Conservation (phyloP, 768 basidiomycete species). For the Leccinum uliginosum region DNA sequence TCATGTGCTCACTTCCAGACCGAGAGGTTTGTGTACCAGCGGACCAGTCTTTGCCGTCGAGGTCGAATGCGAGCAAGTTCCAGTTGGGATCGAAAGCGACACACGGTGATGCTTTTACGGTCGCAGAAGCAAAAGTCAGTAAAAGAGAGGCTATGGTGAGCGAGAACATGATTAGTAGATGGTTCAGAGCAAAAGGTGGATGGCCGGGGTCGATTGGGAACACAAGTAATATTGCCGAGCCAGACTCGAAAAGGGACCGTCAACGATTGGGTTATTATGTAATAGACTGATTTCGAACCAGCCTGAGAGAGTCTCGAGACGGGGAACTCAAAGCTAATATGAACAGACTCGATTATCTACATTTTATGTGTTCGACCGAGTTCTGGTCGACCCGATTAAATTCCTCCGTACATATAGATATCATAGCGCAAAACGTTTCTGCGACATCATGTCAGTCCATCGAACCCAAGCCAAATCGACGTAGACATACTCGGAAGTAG, state of each 20-base stretch:
- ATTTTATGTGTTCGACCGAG: not conserved
- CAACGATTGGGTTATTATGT: not conserved
- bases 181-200: not conserved
- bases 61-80: conserved; percentile 85
- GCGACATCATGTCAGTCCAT: not conserved
- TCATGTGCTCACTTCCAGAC: conserved; percentile 44
- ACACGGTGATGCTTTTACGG: conserved; percentile 49
- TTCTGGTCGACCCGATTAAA: not conserved
- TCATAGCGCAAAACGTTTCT: conserved; percentile 23
- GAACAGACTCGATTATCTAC: not conserved
- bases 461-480: not conserved
- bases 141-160: conserved; percentile 55
- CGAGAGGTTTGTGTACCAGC: conserved; percentile 70
- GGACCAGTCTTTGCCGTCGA: conserved; percentile 80
- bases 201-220: not conserved
- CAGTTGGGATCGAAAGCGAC: conserved; percentile 74
- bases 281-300: not conserved
- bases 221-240: not conserved
- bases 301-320: too few species aligned
- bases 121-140: conserved; percentile 31
- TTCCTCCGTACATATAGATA: not conserved
- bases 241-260: too few species aligned
- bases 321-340: too few species aligned
- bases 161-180: conserved; percentile 29
- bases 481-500: conserved; percentile 30